Percentiles rank a stretch among this genome's conserved stretches.
Conservation (phyloP, 257 asterid genomes). For the Henckelia pumila region DNA sequence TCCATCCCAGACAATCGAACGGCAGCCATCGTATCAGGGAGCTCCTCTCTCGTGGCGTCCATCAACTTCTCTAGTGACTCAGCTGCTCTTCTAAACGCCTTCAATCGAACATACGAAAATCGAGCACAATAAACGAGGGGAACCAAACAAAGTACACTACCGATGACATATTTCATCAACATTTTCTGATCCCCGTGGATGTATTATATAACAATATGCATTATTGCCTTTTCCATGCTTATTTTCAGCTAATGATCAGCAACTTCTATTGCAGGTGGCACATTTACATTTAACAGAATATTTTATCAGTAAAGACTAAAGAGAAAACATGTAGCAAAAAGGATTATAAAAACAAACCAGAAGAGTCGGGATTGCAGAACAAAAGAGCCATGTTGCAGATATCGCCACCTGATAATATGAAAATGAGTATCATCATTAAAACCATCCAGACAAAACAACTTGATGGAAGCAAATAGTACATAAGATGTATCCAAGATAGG, state of each 20-base stretch:
- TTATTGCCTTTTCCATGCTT: no score
- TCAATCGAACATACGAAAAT: conserved; percentile 20
- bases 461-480: not conserved
- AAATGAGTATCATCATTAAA: conserved; percentile 7
- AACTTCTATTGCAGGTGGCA: conserved; percentile 4
- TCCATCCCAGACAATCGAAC: conserved; percentile 96
- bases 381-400: conserved; percentile 87
- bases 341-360: conserved; percentile 49
- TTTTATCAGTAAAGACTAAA: not conserved
- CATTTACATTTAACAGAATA: no score
- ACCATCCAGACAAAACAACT: not conserved
- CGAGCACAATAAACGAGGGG: conserved; percentile 19
- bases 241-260: no score
- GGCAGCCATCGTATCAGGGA: conserved; percentile 94
- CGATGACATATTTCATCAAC: not conserved
- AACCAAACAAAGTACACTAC: conserved; percentile 9
- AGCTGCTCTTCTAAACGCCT: conserved; percentile 91
- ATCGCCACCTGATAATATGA: conserved; percentile 64
- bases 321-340: conserved; percentile 7
- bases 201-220: no score
- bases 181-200: not conserved
- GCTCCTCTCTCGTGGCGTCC: conserved; percentile 84
- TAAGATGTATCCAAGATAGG: not conserved
- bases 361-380: conserved; percentile 76
- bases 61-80: conserved; percentile 75